These are phyloP conservation scores for Leccinum uliginosum DNA, from an alignment of 768 basidiomycete species.

Conservation along the genomic window DNA sequence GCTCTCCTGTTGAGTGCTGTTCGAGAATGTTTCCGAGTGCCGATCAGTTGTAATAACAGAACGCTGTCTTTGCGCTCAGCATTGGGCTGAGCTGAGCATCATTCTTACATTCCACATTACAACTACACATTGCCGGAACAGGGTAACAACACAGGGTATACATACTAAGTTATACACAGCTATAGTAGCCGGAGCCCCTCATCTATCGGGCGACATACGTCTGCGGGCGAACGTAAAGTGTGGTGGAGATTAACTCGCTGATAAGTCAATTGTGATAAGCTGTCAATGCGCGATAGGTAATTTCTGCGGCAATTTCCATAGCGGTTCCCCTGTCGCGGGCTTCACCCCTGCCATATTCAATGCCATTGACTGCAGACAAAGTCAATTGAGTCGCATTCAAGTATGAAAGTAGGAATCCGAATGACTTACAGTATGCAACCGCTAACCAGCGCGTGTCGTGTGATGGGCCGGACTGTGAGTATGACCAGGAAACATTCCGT, in stretches of 20 bases:
- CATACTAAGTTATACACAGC: slow-evolving; percentile 1
- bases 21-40: neutral
- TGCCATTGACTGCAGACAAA: slow-evolving; percentile 17
- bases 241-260: slow-evolving; percentile 1
- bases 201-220: neutral
- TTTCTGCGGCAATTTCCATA: slow-evolving; percentile 30
- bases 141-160: neutral
- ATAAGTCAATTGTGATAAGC: slow-evolving; percentile 15
- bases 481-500: slow-evolving; percentile 21
- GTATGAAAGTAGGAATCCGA: neutral
- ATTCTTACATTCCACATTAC: slow-evolving; percentile 5
- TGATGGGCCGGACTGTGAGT: slow-evolving; percentile 18
- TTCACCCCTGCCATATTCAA: slow-evolving; percentile 25
- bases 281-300: slow-evolving; percentile 21
- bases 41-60: neutral
- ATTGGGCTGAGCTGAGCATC: neutral
- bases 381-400: too few species aligned
- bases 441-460: slow-evolving; percentile 24
- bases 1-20: neutral
- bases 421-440: slow-evolving; percentile 24
- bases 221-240: neutral
- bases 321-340: slow-evolving; percentile 27
- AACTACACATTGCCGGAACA: neutral
- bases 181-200: neutral
- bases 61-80: neutral